These are phyloP conservation scores for Dictyostelium citrinum DNA, from an alignment of 78 protist genomes.

Conservation along the genomic window DNA sequence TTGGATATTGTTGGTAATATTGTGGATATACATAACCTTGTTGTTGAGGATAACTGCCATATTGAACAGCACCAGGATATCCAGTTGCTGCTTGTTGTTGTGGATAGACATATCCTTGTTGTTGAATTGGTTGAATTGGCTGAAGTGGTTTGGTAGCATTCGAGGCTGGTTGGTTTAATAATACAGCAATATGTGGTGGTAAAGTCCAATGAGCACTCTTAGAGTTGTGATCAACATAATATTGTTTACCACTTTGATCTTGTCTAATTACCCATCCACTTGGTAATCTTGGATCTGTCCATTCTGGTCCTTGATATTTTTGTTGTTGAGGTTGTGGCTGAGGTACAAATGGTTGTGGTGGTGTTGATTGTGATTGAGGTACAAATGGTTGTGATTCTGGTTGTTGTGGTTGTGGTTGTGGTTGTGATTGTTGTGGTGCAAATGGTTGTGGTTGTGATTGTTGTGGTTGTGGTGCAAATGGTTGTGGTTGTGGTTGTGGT, in stretches of 20 bases:
- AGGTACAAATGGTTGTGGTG: neutral
- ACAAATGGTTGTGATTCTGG: neutral
- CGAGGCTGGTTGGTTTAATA: neutral
- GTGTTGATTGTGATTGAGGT: neutral
- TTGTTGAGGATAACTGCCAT: neutral
- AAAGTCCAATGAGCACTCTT: slow-evolving; percentile 59
- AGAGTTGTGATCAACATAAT: slow-evolving; percentile 68
- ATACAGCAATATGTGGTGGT: slow-evolving; percentile 26
- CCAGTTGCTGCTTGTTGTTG: neutral
- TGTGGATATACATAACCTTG: slow-evolving; percentile 1
- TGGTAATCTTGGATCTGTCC: slow-evolving; percentile 11
- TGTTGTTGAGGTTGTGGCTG: neutral
- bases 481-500: neutral
- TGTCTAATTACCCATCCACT: slow-evolving; percentile 62
- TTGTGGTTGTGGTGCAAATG: neutral
- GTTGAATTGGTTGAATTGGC: slow-evolving; percentile 8
- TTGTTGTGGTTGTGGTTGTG: neutral
- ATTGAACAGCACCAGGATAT: neutral
- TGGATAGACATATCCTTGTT: slow-evolving; percentile 10
- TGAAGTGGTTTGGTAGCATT: neutral
- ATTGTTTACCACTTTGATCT: slow-evolving; percentile 38
- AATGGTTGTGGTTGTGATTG: neutral
- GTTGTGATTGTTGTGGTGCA: neutral
- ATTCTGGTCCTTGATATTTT: neutral
- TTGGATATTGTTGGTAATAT: neutral